Percentiles rank a stretch among this genome's conserved stretches.
These are phyloP conservation scores for Elongisporangium senticosum DNA, from an alignment of 352 stramenopile genomes.

Conservation along the genomic window DNA sequence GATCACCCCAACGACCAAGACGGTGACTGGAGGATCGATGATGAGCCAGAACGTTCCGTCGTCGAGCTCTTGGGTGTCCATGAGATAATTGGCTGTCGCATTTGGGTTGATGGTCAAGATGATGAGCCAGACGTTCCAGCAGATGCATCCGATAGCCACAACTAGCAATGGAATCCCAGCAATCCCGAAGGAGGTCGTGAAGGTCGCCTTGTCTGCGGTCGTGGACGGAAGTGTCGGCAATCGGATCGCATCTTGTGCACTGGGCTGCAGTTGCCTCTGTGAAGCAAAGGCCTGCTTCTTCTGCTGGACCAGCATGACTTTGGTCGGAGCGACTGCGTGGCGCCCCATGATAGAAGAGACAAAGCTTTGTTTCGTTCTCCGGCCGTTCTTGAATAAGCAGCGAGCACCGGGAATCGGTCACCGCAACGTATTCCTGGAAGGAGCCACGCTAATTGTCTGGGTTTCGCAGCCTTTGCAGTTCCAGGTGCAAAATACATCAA, in stretches of 20 bases:
- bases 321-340: not conserved
- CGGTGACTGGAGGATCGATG: not conserved
- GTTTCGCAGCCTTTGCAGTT: too few relatives aligned
- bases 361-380: too few relatives aligned
- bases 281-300: too few relatives aligned
- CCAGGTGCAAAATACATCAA: too few relatives aligned
- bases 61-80: slow-evolving; percentile 7
- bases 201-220: not conserved
- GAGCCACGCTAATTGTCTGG: too few relatives aligned
- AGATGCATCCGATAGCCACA: slow-evolving; percentile 2
- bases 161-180: not conserved
- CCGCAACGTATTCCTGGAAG: too few relatives aligned
- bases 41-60: slow-evolving; percentile 11
- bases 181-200: not conserved
- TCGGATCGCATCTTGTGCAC: not conserved
- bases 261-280: too few relatives aligned
- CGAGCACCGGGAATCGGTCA: too few relatives aligned
- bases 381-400: too few relatives aligned
- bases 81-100: slow-evolving; percentile 5
- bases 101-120: slow-evolving; percentile 8
- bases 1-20: not conserved
- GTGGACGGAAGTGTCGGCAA: not conserved
- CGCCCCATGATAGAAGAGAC: not conserved
- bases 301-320: not conserved
- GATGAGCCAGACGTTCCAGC: slow-evolving; percentile 9